These are phyloP conservation scores for Neonectria punicea DNA, from an alignment of 2,329 filamentous ascomycete species.

Conservation along the genomic window DNA sequence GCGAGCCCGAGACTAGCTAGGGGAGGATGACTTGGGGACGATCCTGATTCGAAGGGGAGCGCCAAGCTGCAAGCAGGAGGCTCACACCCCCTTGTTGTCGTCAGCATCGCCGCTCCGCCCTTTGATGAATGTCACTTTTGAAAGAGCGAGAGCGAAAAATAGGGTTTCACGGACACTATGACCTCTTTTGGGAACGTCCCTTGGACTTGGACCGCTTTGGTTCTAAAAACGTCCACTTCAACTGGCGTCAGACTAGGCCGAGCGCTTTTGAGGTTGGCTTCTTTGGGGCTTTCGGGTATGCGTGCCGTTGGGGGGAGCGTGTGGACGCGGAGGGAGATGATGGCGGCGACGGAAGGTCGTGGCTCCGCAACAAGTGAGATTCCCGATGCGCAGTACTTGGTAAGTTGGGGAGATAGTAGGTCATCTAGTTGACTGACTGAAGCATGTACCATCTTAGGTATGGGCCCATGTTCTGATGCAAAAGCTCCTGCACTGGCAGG, in stretches of 20 bases:
- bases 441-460: too few relatives aligned
- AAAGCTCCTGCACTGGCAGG: background rate
- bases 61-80: conserved; percentile 1
- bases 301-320: background rate
- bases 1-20: conserved; percentile 16
- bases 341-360: conserved; percentile 1
- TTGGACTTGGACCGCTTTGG: background rate
- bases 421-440: background rate
- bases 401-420: background rate
- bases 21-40: conserved; percentile 1
- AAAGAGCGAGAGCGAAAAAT: background rate
- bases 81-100: conserved; percentile 18
- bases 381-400: background rate
- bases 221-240: conserved; percentile 17
- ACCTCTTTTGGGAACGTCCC: conserved; percentile 7
- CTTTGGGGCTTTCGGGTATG: background rate
- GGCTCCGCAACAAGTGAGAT: conserved; percentile 2
- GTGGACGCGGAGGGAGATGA: background rate
- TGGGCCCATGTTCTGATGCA: background rate
- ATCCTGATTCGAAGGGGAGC: conserved; percentile 14
- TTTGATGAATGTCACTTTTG: conserved; percentile 6
- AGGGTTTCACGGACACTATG: conserved; percentile 31
- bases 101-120: conserved; percentile 16
- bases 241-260: conserved; percentile 1
- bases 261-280: background rate